Evolutionary conservation across 352 stramenopile species (phyloP), one percentile per base, ranked within the genome.

Genomic region (Phytophthora megakarya): DNA sequence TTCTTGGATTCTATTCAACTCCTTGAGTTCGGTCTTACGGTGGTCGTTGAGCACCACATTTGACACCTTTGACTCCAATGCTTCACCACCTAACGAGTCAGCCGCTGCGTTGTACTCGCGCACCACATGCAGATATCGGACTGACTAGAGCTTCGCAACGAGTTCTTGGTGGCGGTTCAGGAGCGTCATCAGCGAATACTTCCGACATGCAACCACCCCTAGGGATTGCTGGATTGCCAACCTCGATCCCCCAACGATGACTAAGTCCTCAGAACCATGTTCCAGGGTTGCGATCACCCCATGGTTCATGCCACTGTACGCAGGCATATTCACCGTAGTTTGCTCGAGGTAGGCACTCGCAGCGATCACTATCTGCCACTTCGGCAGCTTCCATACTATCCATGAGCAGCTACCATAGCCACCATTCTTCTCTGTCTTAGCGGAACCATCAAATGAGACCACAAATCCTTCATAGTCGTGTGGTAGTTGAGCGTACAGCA

Each of bases 311-410:
- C 56, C 62, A 0, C 47, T 44, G 40, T 72, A 77, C 15, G 73
- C 70, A 16, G 69, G 59, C 12, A 68, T 39, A 18, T 73, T 76
- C 0, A 73, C 68, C 1, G 58, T 72, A 0, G 67, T 61, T 0
- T 33, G 16, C 8, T 40, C 21, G 8, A 75, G 61, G 12, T 47
- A 56, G 19, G 47, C 22, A 15, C 44, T 61, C 35, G 58, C 38
- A 16, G n/a, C n/a, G n/a, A n/a, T n/a, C n/a, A n/a, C n/a, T n/a
- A n/a, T 63, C 1, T 23, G 16, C 62, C 55, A 75, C 18, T 54
- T 23, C 1, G 62, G 61, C 0, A 69, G 23, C 19, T 38, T 38
- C 62, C 67, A 75, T 1, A 70, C 1, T 16, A 76, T 30, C 39
- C 42, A 70, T 0, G 56, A 51, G 28, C 51, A 65, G 22, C 62